phyloP scores from a whole-genome alignment of 2,329 filamentous ascomycete species.

The Colletotrichum sp. region DNA sequence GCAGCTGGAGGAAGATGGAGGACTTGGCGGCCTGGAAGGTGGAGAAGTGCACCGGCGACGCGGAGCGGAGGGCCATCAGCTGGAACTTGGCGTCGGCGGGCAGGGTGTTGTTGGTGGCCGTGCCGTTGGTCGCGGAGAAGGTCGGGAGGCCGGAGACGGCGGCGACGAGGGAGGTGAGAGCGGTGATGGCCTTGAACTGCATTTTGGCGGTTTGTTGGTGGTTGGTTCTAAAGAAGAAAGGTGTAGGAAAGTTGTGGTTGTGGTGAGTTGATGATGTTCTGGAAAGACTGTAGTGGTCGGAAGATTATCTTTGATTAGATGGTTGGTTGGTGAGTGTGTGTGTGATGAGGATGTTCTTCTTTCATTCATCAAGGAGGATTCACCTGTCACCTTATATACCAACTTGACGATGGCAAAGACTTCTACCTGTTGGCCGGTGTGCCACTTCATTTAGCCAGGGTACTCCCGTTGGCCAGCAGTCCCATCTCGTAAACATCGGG shows the following conservation, averaged over 20 bases:
- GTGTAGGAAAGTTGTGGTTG: not conserved
- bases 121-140: conserved; percentile 3
- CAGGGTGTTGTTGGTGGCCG: conserved; percentile 26
- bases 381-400: not conserved
- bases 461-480: not conserved
- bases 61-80: conserved; percentile 55
- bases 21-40: conserved; percentile 47
- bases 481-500: conserved; percentile 8
- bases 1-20: conserved; percentile 48
- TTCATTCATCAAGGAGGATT: not conserved
- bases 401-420: not conserved
- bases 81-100: conserved; percentile 42
- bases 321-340: not conserved
- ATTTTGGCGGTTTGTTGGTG: conserved; percentile 6
- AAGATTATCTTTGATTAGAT: not conserved
- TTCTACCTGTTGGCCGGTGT: not conserved
- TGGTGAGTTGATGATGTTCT: not conserved
- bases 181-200: conserved; percentile 23
- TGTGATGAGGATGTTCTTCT: not conserved
- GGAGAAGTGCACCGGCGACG: conserved; percentile 51
- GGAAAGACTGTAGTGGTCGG: conserved; percentile 10
- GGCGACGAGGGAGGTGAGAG: conserved; percentile 31
- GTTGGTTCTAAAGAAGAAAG: not conserved
- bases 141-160: conserved; percentile 23
- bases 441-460: not conserved